These are phyloP conservation scores for Tetracladium maxilliforme DNA, from an alignment of 2,329 filamentous ascomycete species.

Conservation along the genomic window DNA sequence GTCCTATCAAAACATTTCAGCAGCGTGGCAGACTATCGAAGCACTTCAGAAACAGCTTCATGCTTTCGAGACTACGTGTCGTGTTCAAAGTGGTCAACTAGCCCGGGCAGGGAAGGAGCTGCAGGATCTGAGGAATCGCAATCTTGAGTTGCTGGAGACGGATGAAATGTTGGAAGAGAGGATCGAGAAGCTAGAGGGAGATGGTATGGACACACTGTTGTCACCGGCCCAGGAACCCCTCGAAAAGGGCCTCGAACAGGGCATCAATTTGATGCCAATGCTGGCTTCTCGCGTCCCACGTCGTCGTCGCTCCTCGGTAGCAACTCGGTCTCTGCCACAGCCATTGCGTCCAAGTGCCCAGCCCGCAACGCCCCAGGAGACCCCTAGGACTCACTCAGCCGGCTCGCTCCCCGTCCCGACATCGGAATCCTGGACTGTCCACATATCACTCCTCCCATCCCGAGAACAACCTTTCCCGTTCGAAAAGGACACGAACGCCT, in stretches of 20 bases:
- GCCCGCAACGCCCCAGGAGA: conserved; percentile 3
- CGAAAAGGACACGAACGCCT: conserved; percentile 44
- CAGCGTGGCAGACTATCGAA: conserved; percentile 32
- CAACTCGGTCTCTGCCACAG: not conserved
- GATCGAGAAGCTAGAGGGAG: conserved; percentile 12
- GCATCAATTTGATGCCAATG: no score
- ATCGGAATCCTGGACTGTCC: conserved; percentile 38
- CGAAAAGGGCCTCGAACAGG: no score
- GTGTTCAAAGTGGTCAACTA: conserved; percentile 25
- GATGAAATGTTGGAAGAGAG: conserved; percentile 16
- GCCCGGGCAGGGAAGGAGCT: conserved; percentile 9
- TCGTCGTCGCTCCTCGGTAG: no score
- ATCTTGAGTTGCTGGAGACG: conserved; percentile 16
- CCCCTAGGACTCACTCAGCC: conserved; percentile 11
- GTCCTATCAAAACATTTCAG: conserved; percentile 37
- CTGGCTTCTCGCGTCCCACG: no score
- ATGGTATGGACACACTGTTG: no score
- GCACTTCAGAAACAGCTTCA: conserved; percentile 31
- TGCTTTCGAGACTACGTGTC: no score
- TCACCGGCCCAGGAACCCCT: no score
- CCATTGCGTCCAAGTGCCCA: conserved; percentile 2
- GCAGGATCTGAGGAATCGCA: conserved; percentile 13
- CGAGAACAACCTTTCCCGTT: conserved; percentile 40
- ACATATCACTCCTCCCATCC: conserved; percentile 41
- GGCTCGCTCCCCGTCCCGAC: no score